phyloP scores from a whole-genome alignment of 257 asterid species.

The Forsythia viridissima region DNA sequence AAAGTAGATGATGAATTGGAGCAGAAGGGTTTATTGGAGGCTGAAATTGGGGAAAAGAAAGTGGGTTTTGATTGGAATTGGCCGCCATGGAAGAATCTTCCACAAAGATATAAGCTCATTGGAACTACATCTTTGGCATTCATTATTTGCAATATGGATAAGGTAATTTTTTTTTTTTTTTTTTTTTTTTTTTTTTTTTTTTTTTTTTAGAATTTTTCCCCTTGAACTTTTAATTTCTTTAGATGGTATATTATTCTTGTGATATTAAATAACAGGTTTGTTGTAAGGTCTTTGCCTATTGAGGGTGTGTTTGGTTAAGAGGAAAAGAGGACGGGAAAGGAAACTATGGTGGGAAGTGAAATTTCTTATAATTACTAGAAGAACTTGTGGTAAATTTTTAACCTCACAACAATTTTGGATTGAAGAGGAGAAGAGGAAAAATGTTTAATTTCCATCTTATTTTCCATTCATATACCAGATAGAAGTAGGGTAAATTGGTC shows the following conservation, averaged over 20 bases:
- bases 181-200: background rate
- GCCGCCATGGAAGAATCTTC: conserved; percentile 87
- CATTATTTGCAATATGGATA: conserved; percentile 95
- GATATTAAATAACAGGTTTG: background rate
- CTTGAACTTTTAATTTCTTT: background rate
- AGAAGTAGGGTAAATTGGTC: background rate
- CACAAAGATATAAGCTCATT: conserved; percentile 82
- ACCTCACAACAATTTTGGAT: background rate
- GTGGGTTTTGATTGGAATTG: conserved; percentile 49
- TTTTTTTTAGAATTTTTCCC: background rate
- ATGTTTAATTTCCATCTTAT: background rate
- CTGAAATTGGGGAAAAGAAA: conserved; percentile 27
- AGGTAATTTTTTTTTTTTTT: conserved; percentile 44
- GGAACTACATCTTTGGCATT: conserved; percentile 95
- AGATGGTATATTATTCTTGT: background rate
- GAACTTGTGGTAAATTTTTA: background rate
- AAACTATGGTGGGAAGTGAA: background rate
- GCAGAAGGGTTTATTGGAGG: conserved; percentile 40
- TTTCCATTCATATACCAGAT: background rate
- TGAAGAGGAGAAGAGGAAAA: background rate
- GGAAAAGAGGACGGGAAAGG: background rate
- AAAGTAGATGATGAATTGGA: conserved; percentile 47
- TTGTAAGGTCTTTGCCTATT: background rate
- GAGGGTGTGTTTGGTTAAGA: background rate
- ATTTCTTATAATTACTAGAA: background rate